Base-by-base conservation (phyloP, 176 grass and related monocot genomes). In the Bonia amplexicaulis region DNA sequence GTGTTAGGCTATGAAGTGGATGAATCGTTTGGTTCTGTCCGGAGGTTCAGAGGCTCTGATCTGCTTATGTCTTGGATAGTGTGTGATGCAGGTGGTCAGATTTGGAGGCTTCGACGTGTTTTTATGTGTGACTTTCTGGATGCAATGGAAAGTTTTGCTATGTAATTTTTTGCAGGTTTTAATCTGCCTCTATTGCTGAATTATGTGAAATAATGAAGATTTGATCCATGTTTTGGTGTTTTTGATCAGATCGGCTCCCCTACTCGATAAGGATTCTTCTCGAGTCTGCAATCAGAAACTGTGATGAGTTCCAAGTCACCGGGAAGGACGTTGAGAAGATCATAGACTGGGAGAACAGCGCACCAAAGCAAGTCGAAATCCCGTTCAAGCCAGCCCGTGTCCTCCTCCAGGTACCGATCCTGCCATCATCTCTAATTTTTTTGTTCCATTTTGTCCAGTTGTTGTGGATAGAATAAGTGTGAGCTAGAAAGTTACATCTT, bases 301-400 rank as follows among this genome's bases (percentile, higher is more conserved):
- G 95, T 47, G 95, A 97, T 68, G 95, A 95, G 20, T 97, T 97
- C 75, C 95, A 97, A 89, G 95, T 97, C 70, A 95, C 95, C 11
- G 85, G 71, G 12, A 97, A 93, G 53, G 95, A 97, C 53, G 95
- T 97, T 14, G 95, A 97, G 80, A 97, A 97, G 89, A 97, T 97
- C 39, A 69, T 95, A 49, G 89, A 97, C 66, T 97, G 95, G 95
- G 95, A 90, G 82, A 95, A 93, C 70, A 95, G 89, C 37, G 89
- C 95, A 55, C 78, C 93, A 3, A 98, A 98, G 86, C 93, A 85
- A 80, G 96, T 98, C 48, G 93, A 98, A 85, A 94, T 98, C 58
- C 96, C 96, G 1, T 98, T 98, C 81, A 98, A 95, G 79, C 96
- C 93, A 46, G 93, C 96, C 41, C 96, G 96, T 78, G 96, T 98